phyloP scores from a whole-genome alignment of 805 yeast species.

The Yarrowia phangngaensis region DNA sequence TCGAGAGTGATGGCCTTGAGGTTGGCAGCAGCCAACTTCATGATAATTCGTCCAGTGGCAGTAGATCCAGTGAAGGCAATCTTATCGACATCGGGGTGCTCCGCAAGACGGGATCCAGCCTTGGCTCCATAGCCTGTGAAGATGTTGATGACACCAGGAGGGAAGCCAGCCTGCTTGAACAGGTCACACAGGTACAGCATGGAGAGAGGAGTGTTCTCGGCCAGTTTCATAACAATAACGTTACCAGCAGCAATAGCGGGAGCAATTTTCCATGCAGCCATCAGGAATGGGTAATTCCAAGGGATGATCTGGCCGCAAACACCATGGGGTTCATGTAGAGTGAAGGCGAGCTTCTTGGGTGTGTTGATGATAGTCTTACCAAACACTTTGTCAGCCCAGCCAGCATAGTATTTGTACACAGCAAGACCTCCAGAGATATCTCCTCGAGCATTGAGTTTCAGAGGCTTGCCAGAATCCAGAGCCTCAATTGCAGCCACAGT shows the following conservation, averaged over 20 bases:
- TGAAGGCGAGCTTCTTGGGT: constrained; percentile 59
- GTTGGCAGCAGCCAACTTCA: constrained; percentile 66
- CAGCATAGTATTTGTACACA: constrained; percentile 63
- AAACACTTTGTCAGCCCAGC: constrained; percentile 67
- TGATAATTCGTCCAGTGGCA: constrained; percentile 76
- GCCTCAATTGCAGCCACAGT: constrained; percentile 78
- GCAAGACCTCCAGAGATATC: constrained; percentile 59
- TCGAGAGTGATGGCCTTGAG: constrained; percentile 89
- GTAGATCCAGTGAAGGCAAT: constrained; percentile 95
- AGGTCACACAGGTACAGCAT: constrained; percentile 57
- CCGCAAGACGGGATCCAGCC: constrained; percentile 62
- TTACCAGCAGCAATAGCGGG: constrained; percentile 84
- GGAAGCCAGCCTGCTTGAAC: constrained; percentile 67
- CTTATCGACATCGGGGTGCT: constrained; percentile 68
- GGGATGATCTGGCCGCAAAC: constrained; percentile 69
- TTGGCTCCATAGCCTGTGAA: constrained; percentile 66
- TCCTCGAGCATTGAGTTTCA: constrained; percentile 36
- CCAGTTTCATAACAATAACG: constrained; percentile 65
- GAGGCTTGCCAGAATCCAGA: constrained; percentile 85
- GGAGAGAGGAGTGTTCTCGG: constrained; percentile 74
- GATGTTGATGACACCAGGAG: constrained; percentile 70
- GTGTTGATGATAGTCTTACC: constrained; percentile 65
- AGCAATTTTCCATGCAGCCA: constrained; percentile 79
- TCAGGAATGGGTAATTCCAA: constrained; percentile 67
- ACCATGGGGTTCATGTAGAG: constrained; percentile 64